Base-by-base conservation (phyloP, 1,139 yeast genomes). In the Debaryomyces udenii region DNA sequence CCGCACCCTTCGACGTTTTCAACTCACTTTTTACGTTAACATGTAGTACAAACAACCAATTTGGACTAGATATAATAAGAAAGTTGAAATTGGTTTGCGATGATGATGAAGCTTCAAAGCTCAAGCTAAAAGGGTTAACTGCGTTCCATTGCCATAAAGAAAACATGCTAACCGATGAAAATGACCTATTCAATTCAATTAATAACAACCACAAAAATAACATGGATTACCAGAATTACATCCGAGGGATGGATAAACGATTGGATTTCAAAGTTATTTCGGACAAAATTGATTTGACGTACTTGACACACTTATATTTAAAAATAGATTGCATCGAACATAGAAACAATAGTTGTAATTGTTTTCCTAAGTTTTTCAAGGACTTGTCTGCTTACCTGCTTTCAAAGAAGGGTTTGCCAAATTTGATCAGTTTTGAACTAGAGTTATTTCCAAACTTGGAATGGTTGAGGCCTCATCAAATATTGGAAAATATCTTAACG, bases 391-490 rank as follows among this genome's bases (percentile, higher is more conserved):
- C 37, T 2, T 66, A 45, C 45, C 52, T 64, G 9, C 35, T 31
- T 2, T 13, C 40, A 1, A 46, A 66, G 45, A 47, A 45, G 23
- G 72, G 72, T 0, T 51, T 68, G 35, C 70, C 70, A 7, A 64
- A 64, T 39, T 51, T 69, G 36, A 40, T 31, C 7, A 59, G 59
- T 39, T 61, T 68, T 38, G 68, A 63, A 43, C 44, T 67, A 31
- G 71, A 65, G 46, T 52, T 64, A 26, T 66, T 59, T 43, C 71
- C 72, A n/a, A 62, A 60, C 40, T 44, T 57, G 23, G 73, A 68
- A 39, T 69, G 75, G 74, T 50, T 66, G 27, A 53, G 72, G 27
- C 74, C 75, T 4, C 68, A 64, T 39, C 70, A 66, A 47, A 52
- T 67, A 13, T 50, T 68, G 32, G 69, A 66, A 40, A 56, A 54